Evolutionary conservation across 371 early-diverging fungal genomes (phyloP).

Genomic region (Mucor velutinosus): DNA sequence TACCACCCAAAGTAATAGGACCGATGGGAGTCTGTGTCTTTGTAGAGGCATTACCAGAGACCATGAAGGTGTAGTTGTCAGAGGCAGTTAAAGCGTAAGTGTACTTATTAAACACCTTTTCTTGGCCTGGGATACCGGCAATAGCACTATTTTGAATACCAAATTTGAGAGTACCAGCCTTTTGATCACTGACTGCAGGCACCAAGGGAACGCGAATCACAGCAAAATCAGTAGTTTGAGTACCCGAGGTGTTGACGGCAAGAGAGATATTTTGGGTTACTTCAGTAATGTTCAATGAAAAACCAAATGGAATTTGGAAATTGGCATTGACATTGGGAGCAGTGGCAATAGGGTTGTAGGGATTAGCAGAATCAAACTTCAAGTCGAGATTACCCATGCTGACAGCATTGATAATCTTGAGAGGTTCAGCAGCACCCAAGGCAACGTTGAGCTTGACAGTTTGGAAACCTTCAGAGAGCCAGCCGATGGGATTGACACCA

Average conservation of each 20-base stretch:
- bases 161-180: constrained; percentile 51
- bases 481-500: constrained; percentile 55
- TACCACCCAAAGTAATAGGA: constrained; percentile 53
- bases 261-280: constrained; percentile 57
- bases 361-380: constrained; percentile 44
- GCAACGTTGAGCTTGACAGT: constrained; percentile 55
- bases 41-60: constrained; percentile 53
- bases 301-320: constrained; percentile 61
- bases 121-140: constrained; percentile 44
- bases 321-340: constrained; percentile 56
- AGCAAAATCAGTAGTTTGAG: constrained; percentile 45
- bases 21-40: constrained; percentile 64
- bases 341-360: constrained; percentile 52
- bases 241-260: constrained; percentile 30
- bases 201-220: constrained; percentile 47
- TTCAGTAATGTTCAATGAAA: constrained; percentile 53
- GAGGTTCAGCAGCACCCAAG: constrained; percentile 39
- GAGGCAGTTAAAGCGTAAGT: constrained; percentile 51
- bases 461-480: constrained; percentile 62
- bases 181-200: constrained; percentile 49
- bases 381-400: constrained; percentile 60
- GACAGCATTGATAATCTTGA: constrained; percentile 57
- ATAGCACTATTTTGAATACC: constrained; percentile 47
- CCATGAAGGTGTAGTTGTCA: constrained; percentile 47
- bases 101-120: constrained; percentile 50